Evolutionary conservation across 2,329 filamentous ascomycete genomes (phyloP), one percentile per base, ranked within the genome.

Genomic region (Cordyceps sp.): DNA sequence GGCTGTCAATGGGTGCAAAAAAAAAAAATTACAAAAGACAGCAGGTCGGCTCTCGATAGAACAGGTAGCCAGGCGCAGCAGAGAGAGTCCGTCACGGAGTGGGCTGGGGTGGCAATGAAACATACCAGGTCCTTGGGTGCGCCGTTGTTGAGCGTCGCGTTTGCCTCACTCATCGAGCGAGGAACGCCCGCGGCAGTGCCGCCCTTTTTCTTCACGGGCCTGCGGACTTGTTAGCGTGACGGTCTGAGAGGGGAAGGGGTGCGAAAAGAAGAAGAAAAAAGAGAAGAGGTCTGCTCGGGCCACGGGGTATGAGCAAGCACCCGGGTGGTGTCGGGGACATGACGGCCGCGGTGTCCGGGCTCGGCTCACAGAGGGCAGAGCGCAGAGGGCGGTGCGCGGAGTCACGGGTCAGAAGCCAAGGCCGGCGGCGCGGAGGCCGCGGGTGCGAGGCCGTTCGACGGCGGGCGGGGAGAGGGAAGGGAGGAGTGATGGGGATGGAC

Each of bases 141-240:
- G 53, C 73, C 72, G 54, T 66, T 71, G 48, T 64, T 62, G 21
- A 67, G 57, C 42, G 74, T 71, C 49, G 69, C 70, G 53, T 64
- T 69, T 42, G 70, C 64, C 54, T 77, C 75, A 53, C 72, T 73
- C 59, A 66, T 66, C 43, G 63, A 57, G 45, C 72, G 70, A 48
- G 77, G 69, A 49, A 81, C 64, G 45, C 78, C 79, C 50, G 75
- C 76, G 43, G 73, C 69, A 41, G 72, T 70, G 43, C 73, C 70
- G 38, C 66, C 64, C 53, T 77, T 78, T 59, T 79, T 83, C 61
- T 86, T 86, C 28, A 57, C 48, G 10, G 80, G 80, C 42, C 80
- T 86, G 49, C 30, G 20, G 30, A 29, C 20, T n/a, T 12, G 17
- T 32, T 17, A 27, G 31, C 12, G 6, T 13, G 29, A 12, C 8